Conservation (phyloP, 208 protist species). For the Leishmania tropica region DNA sequence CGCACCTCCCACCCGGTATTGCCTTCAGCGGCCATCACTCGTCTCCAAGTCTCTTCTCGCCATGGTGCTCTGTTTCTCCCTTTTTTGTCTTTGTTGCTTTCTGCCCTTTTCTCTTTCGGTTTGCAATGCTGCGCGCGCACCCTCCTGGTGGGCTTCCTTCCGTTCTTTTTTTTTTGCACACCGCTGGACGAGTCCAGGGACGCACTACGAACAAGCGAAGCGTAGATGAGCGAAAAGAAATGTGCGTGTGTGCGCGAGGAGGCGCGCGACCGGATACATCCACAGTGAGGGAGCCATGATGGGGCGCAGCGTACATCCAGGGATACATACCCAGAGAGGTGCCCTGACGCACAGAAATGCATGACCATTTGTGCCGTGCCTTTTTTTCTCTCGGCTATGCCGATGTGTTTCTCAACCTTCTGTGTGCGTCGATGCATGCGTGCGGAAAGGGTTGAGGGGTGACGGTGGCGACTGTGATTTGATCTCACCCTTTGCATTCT, state of each 20-base stretch:
- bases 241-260: background rate
- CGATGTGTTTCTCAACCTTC: background rate
- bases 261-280: background rate
- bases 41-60: background rate
- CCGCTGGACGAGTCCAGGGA: background rate
- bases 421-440: background rate
- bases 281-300: background rate
- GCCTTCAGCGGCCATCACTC: background rate
- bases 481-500: background rate
- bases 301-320: background rate
- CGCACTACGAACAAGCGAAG: background rate
- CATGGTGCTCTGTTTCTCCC: background rate
- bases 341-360: background rate
- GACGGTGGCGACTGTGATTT: background rate
- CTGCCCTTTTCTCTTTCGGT: background rate
- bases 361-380: background rate
- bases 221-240: background rate
- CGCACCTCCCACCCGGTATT: background rate
- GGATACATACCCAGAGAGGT: background rate
- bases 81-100: background rate
- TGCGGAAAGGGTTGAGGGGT: background rate
- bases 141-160: background rate
- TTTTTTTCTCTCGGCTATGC: background rate
- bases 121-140: background rate
- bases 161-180: background rate